These are phyloP conservation scores for Gossypium stocksii DNA, from an alignment of 345 rosid species.

Conservation along the genomic window DNA sequence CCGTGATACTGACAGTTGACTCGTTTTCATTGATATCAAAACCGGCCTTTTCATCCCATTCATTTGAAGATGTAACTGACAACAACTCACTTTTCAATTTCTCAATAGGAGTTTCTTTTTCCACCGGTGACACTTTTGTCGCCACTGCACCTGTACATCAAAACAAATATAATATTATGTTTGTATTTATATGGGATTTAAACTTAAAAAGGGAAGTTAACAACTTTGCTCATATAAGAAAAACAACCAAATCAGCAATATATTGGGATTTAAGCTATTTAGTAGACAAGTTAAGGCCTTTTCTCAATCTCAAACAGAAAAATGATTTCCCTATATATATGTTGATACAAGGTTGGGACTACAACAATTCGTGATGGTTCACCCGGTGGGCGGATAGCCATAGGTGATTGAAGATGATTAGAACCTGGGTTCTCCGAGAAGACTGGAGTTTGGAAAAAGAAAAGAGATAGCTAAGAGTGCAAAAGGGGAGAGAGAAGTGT, in stretches of 20 bases:
- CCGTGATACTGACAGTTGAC: slow-evolving; percentile 81
- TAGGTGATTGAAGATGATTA: too few species aligned
- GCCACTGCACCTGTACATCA: background rate
- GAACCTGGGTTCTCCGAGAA: too few species aligned
- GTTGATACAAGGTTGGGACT: too few species aligned
- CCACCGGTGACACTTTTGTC: background rate
- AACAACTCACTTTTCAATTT: slow-evolving; percentile 43
- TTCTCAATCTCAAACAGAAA: background rate
- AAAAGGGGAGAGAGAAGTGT: too few species aligned
- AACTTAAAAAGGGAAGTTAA: background rate
- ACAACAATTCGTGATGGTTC: too few species aligned
- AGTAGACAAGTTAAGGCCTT: background rate
- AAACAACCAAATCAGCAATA: background rate
- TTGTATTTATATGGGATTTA: background rate
- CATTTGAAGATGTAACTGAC: slow-evolving; percentile 38
- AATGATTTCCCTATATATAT: background rate
- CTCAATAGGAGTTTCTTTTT: slow-evolving; percentile 33
- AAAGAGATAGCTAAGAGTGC: too few species aligned
- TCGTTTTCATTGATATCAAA: slow-evolving; percentile 41
- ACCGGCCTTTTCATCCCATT: slow-evolving; percentile 32
- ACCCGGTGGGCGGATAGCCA: too few species aligned
- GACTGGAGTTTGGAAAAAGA: too few species aligned
- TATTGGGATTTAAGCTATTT: background rate
- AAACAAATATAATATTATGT: background rate
- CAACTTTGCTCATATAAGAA: background rate